Evolutionary conservation across 495 filamentous ascomycete species (phyloP), one percentile per base, ranked within the genome.

Genomic region (Xanthoparmelia taractica): DNA sequence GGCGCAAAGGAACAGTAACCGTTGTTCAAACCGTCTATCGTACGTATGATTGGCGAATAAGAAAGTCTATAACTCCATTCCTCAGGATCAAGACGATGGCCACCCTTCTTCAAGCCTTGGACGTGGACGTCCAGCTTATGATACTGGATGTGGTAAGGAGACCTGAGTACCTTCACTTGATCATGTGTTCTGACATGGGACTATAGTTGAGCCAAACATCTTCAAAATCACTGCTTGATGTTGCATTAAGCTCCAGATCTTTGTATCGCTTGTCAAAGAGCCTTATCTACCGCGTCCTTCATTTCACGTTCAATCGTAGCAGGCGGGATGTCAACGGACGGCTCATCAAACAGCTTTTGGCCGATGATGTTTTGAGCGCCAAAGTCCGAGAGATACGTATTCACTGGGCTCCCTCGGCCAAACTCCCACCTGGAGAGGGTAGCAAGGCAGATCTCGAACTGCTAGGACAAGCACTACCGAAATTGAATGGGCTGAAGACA

Each of bases 381-480:
- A 50, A 50, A 29, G 47, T 50, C 25, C 47, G 25, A 17, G 47
- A 50, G 47, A 50, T 50, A 27, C 47, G 47, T 13, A 50, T 50
- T 11, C 47, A 12, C 10, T 50, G 47, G 47, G 47, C 47, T 3
- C 47, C 47, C 0, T 29, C 47, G 8, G n/a, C 43, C 43, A 47
- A 47, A 4, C 43, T 47, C 1, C 43, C 23, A 11, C 43, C n/a
- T 1, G 43, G 43, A 11, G 25, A 50, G 15, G 25, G 25, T 50
- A 29, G 47, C 12, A 27, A 50, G 12, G 47, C 13, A 29, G 47
- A 50, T 15, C 47, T 50, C 15, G 47, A 50, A 15, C 25, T 29
- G 17, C 12, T 50, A 1, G 47, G 47, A 29, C 47, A 15, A 29
- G 47, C 47, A 8, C 25, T 50, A 13, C 47, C 47, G 23, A 50